Conservation (phyloP, 2,329 filamentous ascomycete species). For the Polytolypa hystricis region DNA sequence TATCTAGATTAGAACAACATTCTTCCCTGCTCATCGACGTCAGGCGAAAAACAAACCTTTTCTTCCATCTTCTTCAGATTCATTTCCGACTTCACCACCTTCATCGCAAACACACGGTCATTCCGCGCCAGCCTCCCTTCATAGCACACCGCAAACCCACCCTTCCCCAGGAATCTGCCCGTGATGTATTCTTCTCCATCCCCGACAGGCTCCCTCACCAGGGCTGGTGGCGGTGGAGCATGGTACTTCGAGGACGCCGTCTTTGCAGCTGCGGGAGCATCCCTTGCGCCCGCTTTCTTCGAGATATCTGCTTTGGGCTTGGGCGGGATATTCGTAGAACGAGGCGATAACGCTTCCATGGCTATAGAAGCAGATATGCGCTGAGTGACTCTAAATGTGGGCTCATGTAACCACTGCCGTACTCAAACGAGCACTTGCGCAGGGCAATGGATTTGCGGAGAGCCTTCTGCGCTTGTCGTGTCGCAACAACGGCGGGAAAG, state of each 20-base stretch:
- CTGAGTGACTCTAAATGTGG: too few species aligned
- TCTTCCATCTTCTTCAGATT: constrained; percentile 41
- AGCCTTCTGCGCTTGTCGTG: too few species aligned
- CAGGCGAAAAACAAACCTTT: too few species aligned
- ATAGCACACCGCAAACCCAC: constrained; percentile 42
- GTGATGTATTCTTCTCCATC: constrained; percentile 36
- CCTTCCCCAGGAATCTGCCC: constrained; percentile 38
- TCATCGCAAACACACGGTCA: constrained; percentile 38
- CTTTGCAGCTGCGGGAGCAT: constrained; percentile 19
- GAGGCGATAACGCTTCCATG: constrained; percentile 35
- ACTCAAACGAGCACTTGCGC: too few species aligned
- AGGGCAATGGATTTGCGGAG: too few species aligned
- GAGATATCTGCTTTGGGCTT: constrained; percentile 29
- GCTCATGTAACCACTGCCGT: too few species aligned
- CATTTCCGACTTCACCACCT: constrained; percentile 41
- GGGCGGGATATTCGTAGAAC: constrained; percentile 36
- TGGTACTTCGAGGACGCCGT: constrained; percentile 30
- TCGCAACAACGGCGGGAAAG: too few species aligned
- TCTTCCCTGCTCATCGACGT: too few species aligned
- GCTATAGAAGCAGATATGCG: too few species aligned
- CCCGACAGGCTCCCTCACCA: constrained; percentile 35
- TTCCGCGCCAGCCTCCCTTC: constrained; percentile 35
- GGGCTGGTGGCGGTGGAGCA: constrained; percentile 34
- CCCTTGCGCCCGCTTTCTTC: constrained; percentile 22
- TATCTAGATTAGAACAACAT: too few species aligned